Base-by-base conservation (phyloP, 768 basidiomycete species). In the Lactarius sp. region DNA sequence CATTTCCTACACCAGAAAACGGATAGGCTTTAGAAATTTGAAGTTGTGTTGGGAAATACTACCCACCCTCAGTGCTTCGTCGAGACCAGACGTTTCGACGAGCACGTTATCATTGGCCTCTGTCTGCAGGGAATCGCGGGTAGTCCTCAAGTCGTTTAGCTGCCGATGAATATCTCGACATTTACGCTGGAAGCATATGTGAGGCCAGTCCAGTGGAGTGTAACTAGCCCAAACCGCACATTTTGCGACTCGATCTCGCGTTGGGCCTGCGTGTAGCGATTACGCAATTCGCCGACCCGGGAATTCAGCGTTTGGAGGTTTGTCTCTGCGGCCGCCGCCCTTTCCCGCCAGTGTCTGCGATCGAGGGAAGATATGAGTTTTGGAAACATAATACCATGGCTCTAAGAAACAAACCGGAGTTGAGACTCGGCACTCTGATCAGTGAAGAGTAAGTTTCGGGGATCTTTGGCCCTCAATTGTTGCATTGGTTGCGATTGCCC, bases 81-180 rank as follows among this genome's bases (percentile, higher is more conserved):
- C 77, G 14, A 89, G 74, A 14, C 79, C 81, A 22, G 80, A 76
- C n/a, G 89, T 77, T 68, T 81, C 80, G 7, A 81, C 82, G 2
- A 88, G 86, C 71, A 87, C 75, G 13, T 88, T 87, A 20, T 89
- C 86, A 61, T 87, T 88, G 13, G 80, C 79, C 65, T 88, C 86
- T 41, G 80, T 75, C 65, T 86, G 81, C 18, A 88, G 70, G 22
- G 74, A 73, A 36, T 70, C 69, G 46, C 82, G 73, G 2, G 65
- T 68, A 7, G 64, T 39, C 70, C 77, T 84, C 36, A 71, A 52
- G 8, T 52, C 42, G 37, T 57, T 59, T 33, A 69, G 34, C 5
- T 59, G 64, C 8, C 61, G 52, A 27, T 56, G 46, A 4, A 67
- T 52, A 22, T 50, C 33, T 37, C 49, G 50, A 33, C 61, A 62